Conservation (phyloP, 1,284 basidiomycete species). For the Tetrapyrgos nigripes region DNA sequence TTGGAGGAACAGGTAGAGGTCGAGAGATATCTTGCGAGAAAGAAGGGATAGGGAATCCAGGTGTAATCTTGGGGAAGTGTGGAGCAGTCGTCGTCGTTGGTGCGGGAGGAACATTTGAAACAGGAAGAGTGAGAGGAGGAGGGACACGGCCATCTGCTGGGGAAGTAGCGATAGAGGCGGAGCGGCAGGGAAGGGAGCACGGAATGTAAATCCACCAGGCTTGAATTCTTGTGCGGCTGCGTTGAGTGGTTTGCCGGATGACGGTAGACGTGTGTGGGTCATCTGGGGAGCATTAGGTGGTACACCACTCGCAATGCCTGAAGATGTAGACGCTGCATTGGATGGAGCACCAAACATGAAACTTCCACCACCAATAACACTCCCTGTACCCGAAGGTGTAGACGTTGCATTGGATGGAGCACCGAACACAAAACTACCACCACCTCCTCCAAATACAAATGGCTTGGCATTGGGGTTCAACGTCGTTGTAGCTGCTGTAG, state of each 20-base stretch:
- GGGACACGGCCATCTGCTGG: constrained; percentile 35
- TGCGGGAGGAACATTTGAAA: neutral
- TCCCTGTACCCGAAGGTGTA: constrained; percentile 20
- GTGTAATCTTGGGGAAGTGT: constrained; percentile 17
- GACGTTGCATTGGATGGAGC: constrained; percentile 35
- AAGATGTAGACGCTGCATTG: constrained; percentile 39
- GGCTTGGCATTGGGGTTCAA: constrained; percentile 83
- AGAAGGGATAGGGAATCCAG: constrained; percentile 30
- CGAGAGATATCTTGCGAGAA: constrained; percentile 19
- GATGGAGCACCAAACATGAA: constrained; percentile 26
- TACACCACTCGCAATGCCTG: constrained; percentile 32
- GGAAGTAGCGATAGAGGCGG: constrained; percentile 45
- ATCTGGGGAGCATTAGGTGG: constrained; percentile 44
- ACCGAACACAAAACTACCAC: constrained; percentile 51
- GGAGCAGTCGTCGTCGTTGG: neutral
- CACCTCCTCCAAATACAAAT: constrained; percentile 51
- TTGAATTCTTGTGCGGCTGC: constrained; percentile 82
- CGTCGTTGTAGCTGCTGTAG: constrained; percentile 31
- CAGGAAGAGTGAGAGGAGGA: constrained; percentile 29
- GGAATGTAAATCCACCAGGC: constrained; percentile 76
- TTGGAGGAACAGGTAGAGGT: constrained; percentile 25
- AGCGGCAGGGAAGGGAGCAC: constrained; percentile 51
- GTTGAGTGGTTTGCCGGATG: constrained; percentile 64
- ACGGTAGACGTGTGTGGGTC: constrained; percentile 63
- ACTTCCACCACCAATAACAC: no score